Evolutionary conservation across 2,329 filamentous ascomycete genomes (phyloP).

Genomic region (Pseudocercospora fuligena): DNA sequence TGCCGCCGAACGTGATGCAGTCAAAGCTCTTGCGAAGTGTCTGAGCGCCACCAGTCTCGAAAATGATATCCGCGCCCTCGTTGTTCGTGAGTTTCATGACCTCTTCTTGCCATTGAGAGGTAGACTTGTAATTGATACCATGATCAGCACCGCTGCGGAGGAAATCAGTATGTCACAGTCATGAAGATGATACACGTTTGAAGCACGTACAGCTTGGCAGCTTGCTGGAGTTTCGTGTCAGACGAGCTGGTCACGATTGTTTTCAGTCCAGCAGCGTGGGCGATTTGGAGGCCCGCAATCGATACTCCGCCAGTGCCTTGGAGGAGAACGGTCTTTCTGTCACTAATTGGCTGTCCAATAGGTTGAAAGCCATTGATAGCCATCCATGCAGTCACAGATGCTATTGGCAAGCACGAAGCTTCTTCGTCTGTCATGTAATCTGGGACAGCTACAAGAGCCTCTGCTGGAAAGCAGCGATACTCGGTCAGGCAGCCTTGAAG

Average conservation of each 20-base stretch:
- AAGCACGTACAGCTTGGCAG: slow-evolving; percentile 63
- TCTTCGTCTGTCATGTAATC: slow-evolving; percentile 64
- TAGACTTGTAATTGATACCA: slow-evolving; percentile 65
- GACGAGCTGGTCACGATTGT: slow-evolving; percentile 65
- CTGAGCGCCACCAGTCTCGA: slow-evolving; percentile 57
- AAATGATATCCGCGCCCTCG: slow-evolving; percentile 54
- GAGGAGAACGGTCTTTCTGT: slow-evolving; percentile 44
- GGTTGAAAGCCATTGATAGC: slow-evolving; percentile 65
- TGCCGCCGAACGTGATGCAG: slow-evolving; percentile 47
- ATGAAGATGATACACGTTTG: slow-evolving; percentile 41
- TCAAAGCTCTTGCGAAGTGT: slow-evolving; percentile 55
- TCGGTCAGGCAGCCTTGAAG: slow-evolving; percentile 62
- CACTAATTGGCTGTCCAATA: slow-evolving; percentile 54
- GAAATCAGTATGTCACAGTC: background rate
- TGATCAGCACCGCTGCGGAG: slow-evolving; percentile 56
- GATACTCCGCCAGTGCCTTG: slow-evolving; percentile 53
- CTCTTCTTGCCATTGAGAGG: slow-evolving; percentile 63
- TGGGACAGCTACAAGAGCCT: slow-evolving; percentile 62
- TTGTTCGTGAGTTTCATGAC: slow-evolving; percentile 58
- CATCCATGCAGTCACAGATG: slow-evolving; percentile 66
- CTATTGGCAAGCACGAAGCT: slow-evolving; percentile 65
- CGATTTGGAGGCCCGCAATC: slow-evolving; percentile 48
- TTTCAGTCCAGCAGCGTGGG: slow-evolving; percentile 49
- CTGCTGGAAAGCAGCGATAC: slow-evolving; percentile 63
- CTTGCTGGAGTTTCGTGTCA: slow-evolving; percentile 54